Percentiles rank a stretch among this genome's conserved stretches.
These are phyloP conservation scores for Penicillium nordicum DNA, from an alignment of 2,329 filamentous ascomycete species.

Conservation along the genomic window DNA sequence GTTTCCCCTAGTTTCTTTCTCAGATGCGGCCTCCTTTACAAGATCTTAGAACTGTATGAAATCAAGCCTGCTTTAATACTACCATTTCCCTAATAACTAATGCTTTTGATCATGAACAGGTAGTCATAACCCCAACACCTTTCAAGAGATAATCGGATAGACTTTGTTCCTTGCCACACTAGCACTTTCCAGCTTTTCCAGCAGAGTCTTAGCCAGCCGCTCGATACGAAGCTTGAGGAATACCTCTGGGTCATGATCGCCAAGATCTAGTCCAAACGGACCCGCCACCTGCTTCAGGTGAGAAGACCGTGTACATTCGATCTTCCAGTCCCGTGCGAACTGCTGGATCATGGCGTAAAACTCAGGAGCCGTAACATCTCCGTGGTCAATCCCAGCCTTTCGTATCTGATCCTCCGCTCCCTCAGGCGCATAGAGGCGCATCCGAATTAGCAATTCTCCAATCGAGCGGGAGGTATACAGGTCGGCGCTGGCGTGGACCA, in stretches of 20 bases:
- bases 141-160: conserved; percentile 12
- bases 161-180: conserved; percentile 3
- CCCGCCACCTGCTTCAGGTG: background rate
- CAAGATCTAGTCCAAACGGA: background rate
- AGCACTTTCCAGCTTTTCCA: background rate
- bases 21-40: too few species aligned
- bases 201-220: background rate
- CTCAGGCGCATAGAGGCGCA: conserved; percentile 1
- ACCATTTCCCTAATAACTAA: too few species aligned
- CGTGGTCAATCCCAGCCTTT: background rate
- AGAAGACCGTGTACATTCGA: conserved; percentile 5
- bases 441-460: background rate
- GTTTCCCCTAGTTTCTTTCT: too few species aligned
- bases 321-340: conserved; percentile 6
- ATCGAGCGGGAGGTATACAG: background rate
- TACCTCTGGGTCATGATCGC: conserved; percentile 5
- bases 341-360: conserved; percentile 6
- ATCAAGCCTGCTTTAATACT: too few species aligned
- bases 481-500: conserved; percentile 13
- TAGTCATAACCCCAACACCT: background rate
- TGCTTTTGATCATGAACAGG: too few species aligned
- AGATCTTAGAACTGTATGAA: too few species aligned
- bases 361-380: conserved; percentile 1
- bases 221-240: conserved; percentile 4
- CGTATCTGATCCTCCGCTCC: background rate